Percentiles rank a stretch among this genome's conserved stretches.
Conservation (phyloP, 2,329 filamentous ascomycete species). For the Fusarium incarnatum region DNA sequence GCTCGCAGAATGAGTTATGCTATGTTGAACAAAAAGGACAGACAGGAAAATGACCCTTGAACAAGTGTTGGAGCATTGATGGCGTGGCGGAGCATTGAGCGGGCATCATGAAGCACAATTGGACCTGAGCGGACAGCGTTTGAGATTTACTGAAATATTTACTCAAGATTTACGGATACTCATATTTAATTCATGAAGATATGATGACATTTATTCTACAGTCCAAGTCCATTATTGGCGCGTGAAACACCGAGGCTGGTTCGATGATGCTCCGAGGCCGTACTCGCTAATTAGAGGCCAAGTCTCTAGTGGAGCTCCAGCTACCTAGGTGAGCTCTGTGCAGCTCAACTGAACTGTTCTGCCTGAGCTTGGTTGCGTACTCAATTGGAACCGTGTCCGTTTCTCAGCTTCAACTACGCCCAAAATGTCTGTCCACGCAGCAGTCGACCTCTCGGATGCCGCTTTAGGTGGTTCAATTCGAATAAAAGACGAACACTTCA, state of each 20-base stretch:
- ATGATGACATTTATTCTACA: neutral
- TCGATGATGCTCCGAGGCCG: neutral
- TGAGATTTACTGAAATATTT: conserved; percentile 5
- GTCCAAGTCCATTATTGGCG: neutral
- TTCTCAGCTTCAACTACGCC: conserved; percentile 7
- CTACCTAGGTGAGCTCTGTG: conserved; percentile 1
- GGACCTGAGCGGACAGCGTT: conserved; percentile 26
- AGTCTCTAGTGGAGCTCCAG: conserved; percentile 26
- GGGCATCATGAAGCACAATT: neutral
- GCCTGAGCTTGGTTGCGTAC: conserved; percentile 25
- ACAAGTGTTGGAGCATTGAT: neutral
- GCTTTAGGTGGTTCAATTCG: conserved; percentile 50
- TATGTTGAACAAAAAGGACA: conserved; percentile 30
- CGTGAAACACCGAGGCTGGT: neutral
- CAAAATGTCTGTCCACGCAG: conserved; percentile 42
- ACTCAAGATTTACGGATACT: neutral
- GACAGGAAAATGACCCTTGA: conserved; percentile 10
- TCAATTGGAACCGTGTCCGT: conserved; percentile 25
- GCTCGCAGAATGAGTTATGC: conserved; percentile 41
- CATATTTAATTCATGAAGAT: conserved; percentile 26
- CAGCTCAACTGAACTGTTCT: neutral
- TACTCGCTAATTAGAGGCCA: conserved; percentile 30
- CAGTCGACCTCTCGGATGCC: conserved; percentile 52
- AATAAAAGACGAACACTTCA: conserved; percentile 48
- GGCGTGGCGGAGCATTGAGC: conserved; percentile 9